Evolutionary conservation across 2,329 filamentous ascomycete species (phyloP).

Genomic region (Cercospora brassicicola): DNA sequence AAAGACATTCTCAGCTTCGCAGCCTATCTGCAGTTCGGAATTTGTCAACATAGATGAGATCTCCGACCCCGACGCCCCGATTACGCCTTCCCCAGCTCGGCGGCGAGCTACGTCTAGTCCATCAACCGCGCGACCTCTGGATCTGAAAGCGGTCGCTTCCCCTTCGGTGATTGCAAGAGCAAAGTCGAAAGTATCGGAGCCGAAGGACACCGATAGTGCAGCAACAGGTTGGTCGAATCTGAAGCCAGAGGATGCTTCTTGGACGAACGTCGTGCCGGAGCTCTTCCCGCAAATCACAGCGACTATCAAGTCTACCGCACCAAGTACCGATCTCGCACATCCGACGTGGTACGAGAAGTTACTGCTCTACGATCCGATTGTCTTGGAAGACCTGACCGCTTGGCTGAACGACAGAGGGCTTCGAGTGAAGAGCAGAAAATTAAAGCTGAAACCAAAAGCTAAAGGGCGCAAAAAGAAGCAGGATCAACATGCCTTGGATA

Average conservation of each 20-base stretch:
- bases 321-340: slow-evolving; percentile 42
- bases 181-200: background rate
- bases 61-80: slow-evolving; percentile 36
- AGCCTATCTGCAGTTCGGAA: slow-evolving; percentile 19
- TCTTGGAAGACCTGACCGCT: slow-evolving; percentile 77
- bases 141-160: slow-evolving; percentile 22
- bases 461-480: slow-evolving; percentile 39
- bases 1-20: slow-evolving; percentile 21
- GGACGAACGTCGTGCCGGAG: slow-evolving; percentile 38
- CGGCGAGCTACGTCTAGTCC: slow-evolving; percentile 32
- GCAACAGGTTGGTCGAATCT: slow-evolving; percentile 16
- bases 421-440: slow-evolving; percentile 22
- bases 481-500: slow-evolving; percentile 51
- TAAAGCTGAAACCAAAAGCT: slow-evolving; percentile 20
- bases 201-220: background rate
- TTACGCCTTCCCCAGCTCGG: slow-evolving; percentile 37
- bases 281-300: slow-evolving; percentile 53
- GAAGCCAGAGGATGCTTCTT: slow-evolving; percentile 33
- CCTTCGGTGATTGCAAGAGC: slow-evolving; percentile 15
- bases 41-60: slow-evolving; percentile 38
- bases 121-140: slow-evolving; percentile 25
- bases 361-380: slow-evolving; percentile 85
- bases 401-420: slow-evolving; percentile 67
- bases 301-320: slow-evolving; percentile 49
- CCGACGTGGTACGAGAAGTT: slow-evolving; percentile 89